A percentile compares a stretch with the other conserved stretches of the same genome.
Evolutionary conservation across 1,139 yeast species (phyloP).

Genomic region (Debaryomyces udenii): DNA sequence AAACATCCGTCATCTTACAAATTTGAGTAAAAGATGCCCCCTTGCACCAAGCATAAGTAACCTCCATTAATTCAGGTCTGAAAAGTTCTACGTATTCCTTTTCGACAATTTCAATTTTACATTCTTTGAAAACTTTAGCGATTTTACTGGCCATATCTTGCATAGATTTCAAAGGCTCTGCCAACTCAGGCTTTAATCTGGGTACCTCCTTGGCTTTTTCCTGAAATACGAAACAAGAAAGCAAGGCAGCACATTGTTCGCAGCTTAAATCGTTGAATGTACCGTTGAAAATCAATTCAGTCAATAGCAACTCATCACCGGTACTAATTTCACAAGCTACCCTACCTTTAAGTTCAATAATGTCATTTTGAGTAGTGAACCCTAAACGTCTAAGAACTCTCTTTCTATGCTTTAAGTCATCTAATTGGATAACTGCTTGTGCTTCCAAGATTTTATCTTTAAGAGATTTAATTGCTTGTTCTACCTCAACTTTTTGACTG

Average conservation of each 20-base stretch:
- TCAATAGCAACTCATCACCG: conserved; percentile 86
- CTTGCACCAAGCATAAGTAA: conserved; percentile 94
- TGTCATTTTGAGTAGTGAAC: conserved; percentile 79
- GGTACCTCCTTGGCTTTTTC: conserved; percentile 92
- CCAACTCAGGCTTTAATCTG: conserved; percentile 79
- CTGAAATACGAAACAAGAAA: conserved; percentile 95
- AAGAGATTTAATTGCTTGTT: conserved; percentile 60
- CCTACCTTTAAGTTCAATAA: conserved; percentile 93
- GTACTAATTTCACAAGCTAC: conserved; percentile 95
- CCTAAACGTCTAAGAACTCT: conserved; percentile 83
- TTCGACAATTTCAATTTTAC: conserved; percentile 85
- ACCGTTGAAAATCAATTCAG: conserved; percentile 94
- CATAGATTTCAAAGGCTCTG: conserved; percentile 84
- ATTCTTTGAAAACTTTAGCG: conserved; percentile 86
- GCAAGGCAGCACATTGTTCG: conserved; percentile 88
- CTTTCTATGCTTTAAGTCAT: conserved; percentile 89
- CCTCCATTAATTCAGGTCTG: conserved; percentile 94
- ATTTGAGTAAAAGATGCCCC: conserved; percentile 96
- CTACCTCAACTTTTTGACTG: conserved; percentile 62
- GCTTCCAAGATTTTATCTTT: conserved; percentile 76
- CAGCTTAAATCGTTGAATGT: conserved; percentile 84
- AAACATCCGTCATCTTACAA: conserved; percentile 98
- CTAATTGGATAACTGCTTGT: conserved; percentile 89
- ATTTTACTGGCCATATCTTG: conserved; percentile 89
- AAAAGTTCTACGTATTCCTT: conserved; percentile 91